Evolutionary conservation across 768 basidiomycete species (phyloP).

Genomic region (Nidularia pulvinata): DNA sequence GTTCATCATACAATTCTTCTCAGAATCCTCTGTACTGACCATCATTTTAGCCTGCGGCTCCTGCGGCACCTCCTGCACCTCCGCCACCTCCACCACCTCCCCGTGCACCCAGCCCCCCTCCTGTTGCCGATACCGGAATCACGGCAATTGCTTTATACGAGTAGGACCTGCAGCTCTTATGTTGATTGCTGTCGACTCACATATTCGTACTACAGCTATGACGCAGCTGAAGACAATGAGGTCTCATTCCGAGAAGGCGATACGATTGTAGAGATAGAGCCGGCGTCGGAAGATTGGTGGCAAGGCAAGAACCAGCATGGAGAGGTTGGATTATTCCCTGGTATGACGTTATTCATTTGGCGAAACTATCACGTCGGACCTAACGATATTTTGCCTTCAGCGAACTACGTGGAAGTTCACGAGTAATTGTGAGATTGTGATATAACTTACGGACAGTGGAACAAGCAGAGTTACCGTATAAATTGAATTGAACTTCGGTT

Average conservation of each 20-base stretch:
- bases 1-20: neutral
- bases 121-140: constrained; percentile 53
- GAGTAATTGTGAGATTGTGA: constrained; percentile 13
- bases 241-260: constrained; percentile 86
- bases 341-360: constrained; percentile 34
- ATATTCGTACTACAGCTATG: constrained; percentile 53
- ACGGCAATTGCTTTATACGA: constrained; percentile 70
- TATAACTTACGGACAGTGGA: neutral
- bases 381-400: constrained; percentile 11
- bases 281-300: constrained; percentile 91
- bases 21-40: neutral
- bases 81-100: constrained; percentile 41
- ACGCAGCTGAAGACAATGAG: constrained; percentile 92
- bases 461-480: no score
- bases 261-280: constrained; percentile 74
- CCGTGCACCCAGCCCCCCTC: constrained; percentile 45
- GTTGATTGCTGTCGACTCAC: neutral
- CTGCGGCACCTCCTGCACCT: constrained; percentile 40
- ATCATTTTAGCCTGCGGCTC: constrained; percentile 16
- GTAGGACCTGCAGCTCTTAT: constrained; percentile 35
- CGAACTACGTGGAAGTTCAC: constrained; percentile 36
- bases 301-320: constrained; percentile 60
- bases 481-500: no score
- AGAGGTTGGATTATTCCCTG: constrained; percentile 72
- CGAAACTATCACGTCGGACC: neutral